These are phyloP conservation scores for Melanogaster broomeanus DNA, from an alignment of 768 basidiomycete species.

Conservation along the genomic window DNA sequence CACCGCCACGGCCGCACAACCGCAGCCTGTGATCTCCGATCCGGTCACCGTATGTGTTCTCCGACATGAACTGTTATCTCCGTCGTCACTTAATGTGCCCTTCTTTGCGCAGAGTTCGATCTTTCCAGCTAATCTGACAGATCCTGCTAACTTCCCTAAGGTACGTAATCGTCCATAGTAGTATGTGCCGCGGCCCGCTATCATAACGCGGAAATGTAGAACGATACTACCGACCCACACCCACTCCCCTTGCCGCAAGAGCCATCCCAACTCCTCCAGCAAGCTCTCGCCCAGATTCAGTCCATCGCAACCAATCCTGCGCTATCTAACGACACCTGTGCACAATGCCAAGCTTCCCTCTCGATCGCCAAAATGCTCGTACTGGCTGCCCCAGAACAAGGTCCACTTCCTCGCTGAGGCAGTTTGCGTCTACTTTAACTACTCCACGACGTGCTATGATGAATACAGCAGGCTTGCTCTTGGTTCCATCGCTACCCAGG, in stretches of 20 bases:
- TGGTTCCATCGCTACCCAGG: slow-evolving; percentile 48
- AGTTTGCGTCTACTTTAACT: slow-evolving; percentile 46
- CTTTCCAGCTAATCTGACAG: slow-evolving; percentile 61
- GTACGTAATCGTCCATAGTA: slow-evolving; percentile 25
- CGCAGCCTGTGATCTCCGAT: slow-evolving; percentile 71
- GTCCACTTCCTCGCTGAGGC: slow-evolving; percentile 41
- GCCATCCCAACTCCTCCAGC: slow-evolving; percentile 36
- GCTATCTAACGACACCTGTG: slow-evolving; percentile 39
- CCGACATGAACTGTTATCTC: not conserved
- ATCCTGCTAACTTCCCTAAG: slow-evolving; percentile 59
- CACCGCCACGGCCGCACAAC: slow-evolving; percentile 66
- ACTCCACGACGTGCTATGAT: slow-evolving; percentile 35
- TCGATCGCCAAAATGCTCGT: slow-evolving; percentile 45
- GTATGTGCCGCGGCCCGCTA: not conserved
- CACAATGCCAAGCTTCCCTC: slow-evolving; percentile 41
- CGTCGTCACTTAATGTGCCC: not conserved
- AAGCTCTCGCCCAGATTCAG: slow-evolving; percentile 40
- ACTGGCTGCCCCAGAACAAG: slow-evolving; percentile 42
- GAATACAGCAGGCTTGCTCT: slow-evolving; percentile 37
- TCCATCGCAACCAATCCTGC: slow-evolving; percentile 40
- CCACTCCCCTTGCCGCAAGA: slow-evolving; percentile 41
- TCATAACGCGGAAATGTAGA: slow-evolving; percentile 22
- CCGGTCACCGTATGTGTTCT: slow-evolving; percentile 55
- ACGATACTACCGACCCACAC: slow-evolving; percentile 47
- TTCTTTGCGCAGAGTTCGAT: slow-evolving; percentile 43